Conservation (phyloP, 106 monocot species). For the Alisma plantagoaquatica region DNA sequence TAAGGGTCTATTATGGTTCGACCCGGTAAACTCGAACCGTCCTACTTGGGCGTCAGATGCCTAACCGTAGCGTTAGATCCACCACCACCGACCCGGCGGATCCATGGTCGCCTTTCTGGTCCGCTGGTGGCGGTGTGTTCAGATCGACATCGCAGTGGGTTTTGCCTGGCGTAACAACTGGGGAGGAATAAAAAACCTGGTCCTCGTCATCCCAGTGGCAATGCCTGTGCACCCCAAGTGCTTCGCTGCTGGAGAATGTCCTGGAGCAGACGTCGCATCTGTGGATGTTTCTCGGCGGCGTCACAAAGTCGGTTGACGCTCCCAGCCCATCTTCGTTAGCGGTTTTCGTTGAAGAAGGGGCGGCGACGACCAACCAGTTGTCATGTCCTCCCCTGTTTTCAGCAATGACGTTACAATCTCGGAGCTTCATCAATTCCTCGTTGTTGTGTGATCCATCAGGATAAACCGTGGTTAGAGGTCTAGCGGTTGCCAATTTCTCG, state of each 20-base stretch:
- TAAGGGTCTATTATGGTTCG: no score
- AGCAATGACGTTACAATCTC: not conserved
- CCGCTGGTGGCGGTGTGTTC: not conserved
- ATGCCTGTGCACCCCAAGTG: not conserved
- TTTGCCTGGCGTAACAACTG: no score
- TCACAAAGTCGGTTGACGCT: not conserved
- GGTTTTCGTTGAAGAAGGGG: no score
- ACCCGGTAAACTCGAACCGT: no score
- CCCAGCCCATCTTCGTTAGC: not conserved
- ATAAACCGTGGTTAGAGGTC: no score
- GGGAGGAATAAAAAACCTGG: not conserved
- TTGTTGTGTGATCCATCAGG: no score
- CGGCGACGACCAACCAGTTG: no score
- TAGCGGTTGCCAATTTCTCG: no score
- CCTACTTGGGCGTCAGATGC: no score
- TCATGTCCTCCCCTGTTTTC: not conserved
- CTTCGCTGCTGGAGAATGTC: not conserved
- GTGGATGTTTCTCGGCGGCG: not conserved
- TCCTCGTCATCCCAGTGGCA: not conserved
- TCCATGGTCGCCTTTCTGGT: not conserved
- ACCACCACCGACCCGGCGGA: not conserved
- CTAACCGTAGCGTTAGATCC: not conserved
- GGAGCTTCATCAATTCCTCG: no score
- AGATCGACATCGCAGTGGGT: no score
- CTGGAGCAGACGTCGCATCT: not conserved